Evolutionary conservation across 345 rosid species (phyloP), one percentile per base, ranked within the genome.

Genomic region (Brassica cretica): DNA sequence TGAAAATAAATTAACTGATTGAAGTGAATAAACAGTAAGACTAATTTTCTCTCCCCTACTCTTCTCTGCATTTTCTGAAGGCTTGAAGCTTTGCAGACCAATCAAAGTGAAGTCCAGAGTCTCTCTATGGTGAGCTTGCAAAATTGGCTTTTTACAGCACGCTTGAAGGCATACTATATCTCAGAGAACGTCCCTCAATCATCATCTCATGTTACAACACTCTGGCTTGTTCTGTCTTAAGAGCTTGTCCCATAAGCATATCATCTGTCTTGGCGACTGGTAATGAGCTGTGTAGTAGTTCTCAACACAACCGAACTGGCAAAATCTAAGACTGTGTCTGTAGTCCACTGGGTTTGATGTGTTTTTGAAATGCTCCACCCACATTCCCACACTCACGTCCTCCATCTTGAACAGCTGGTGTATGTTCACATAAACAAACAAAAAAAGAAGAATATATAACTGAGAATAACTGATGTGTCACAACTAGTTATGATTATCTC

Each of bases 381-480:
- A 95, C 99, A 95, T 88, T 85, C 99, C 99, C 84, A 95, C 87
- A 39, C 99, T 95, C 80, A 95, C 98, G 53, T 95, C 99, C 80
- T 95, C 99, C 99, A 94, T 94, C 89, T 94, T 94, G 84, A 93
- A 94, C 81, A 94, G 46, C 98, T 94, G 91, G 81, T 80, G 9
- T 70, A 10, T 51, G 68, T 51, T 24, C 8, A 62, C 37, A 63
- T 51, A 75, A 56, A 69, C 55, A 69, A n/a, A n/a, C n/a, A 10
- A 1, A 56, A 32, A 58, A 0, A 46, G 5, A 4, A 53, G 72
- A 12, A 56, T 59, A 41, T n/a, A 58, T 15, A 61, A 25, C 9
- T 15, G 75, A 6, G 12, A 2, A 39, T 27, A 27, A 27, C n/a
- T n/a, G n/a, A n/a, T 29, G 21, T 30, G 11, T 21, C 5, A 44